Conservation (phyloP, 768 basidiomycete species). For the Tricholoma terreum region DNA sequence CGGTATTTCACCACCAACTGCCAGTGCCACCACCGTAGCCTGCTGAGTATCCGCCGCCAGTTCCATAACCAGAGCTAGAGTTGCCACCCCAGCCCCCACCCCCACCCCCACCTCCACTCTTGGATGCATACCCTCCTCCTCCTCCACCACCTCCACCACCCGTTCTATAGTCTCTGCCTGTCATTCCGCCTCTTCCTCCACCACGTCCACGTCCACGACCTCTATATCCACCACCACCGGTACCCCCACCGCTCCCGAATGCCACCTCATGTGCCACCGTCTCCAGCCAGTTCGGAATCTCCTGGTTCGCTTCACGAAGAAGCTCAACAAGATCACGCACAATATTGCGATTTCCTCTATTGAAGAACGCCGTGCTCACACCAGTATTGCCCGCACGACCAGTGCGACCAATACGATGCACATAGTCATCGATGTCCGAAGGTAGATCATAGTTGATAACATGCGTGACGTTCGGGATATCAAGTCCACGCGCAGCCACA, state of each 20-base stretch:
- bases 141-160: conserved; percentile 35
- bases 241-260: conserved; percentile 53
- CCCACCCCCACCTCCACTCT: conserved; percentile 26
- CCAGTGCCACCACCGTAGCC: conserved; percentile 17
- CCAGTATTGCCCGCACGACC: conserved; percentile 99
- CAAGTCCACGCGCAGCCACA: conserved; percentile 97
- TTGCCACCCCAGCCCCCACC: conserved; percentile 24
- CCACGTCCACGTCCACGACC: conserved; percentile 58
- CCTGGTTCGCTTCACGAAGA: conserved; percentile 93
- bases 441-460: conserved; percentile 98
- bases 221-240: conserved; percentile 41
- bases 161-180: conserved; percentile 46
- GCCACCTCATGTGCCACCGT: conserved; percentile 78
- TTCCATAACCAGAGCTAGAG: conserved; percentile 29
- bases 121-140: conserved; percentile 23
- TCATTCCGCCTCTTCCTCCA: conserved; percentile 45
- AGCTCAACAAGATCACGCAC: conserved; percentile 91
- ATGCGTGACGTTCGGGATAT: conserved; percentile 99
- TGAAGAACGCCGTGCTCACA: conserved; percentile 94
- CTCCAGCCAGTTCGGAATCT: conserved; percentile 89
- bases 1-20: conserved; percentile 43
- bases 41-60: conserved; percentile 15
- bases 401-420: conserved; percentile 96
- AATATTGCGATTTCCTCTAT: conserved; percentile 89
- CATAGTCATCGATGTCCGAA: conserved; percentile 98